Evolutionary conservation across 495 filamentous ascomycete genomes (phyloP), one percentile per base, ranked within the genome.

Genomic region (Clohesyomyces aquaticus): DNA sequence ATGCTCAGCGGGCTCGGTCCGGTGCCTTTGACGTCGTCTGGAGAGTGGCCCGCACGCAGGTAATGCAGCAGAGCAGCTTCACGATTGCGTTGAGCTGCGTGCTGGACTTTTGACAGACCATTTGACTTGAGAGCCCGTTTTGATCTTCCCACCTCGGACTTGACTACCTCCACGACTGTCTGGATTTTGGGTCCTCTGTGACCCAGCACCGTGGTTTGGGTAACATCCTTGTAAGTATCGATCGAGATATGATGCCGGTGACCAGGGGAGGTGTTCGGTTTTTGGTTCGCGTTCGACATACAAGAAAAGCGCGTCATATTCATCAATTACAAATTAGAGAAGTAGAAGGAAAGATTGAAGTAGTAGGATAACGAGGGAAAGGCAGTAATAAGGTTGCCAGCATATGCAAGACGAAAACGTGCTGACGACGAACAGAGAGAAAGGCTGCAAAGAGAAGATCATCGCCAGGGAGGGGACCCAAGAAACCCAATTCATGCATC

Each of bases 41-140:
- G 65, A 28, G 58, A 67, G 4, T 63, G 58, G 1, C 59, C 65
- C 1, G 45, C 45, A 27, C 54, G 51, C 3, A 67, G 54, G 46
- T 57, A 67, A 25, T 67, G 65, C 18, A 57, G 18, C 1, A 67
- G 48, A 12, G 65, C 65, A 27, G 65, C 65, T 32, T 67, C 65
- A 32, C 65, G 65, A 48, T 60, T 60, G 41, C 52, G 38, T 16
- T 41, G 46, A 12, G 29, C 65, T 32, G 65, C 65, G 22, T 58
- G 59, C 32, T 67, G 47, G 26, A 67, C 21, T n/a, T 67, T 63
- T 38, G 46, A 43, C 21, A 52, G 58, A 4, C 3, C 28, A 22
- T 53, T 41, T n/a, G 4, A 25, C 11, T 35, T 28, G 21, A 21
- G 48, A 48, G 28, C 21, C n/a, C 35, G 51, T 48, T 32, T 35